Base-by-base conservation (phyloP, 169 alveolate species). In the Babesia caballi region DNA sequence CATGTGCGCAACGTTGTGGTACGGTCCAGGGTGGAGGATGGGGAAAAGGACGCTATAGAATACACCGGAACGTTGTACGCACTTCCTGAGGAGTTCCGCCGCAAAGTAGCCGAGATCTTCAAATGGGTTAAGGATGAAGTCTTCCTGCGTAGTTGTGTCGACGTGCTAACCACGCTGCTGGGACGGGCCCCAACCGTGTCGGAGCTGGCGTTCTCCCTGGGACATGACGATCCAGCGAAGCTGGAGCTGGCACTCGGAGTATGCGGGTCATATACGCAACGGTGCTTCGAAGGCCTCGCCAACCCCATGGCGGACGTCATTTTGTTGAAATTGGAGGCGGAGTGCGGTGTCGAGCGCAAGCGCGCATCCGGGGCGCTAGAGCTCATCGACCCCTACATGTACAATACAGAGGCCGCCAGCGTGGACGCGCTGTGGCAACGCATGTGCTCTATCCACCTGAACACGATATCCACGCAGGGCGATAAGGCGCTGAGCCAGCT, bases 311-410 rank as follows among this genome's bases (percentile, higher is more conserved):
- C 41, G 23, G 60, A 63, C 1, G 9, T 63, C 2, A 47, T 63
- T 2, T 25, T 63, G 8, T 6, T 28, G 73, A 63, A 63, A 25
- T 4, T 63, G 3, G 61, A 63, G 21, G 7, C 58, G n/a, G 73
- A 63, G 33, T 0, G 27, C 23, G 42, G 49, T 15, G 2, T 63
- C 14, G 33, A 44, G 52, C 75, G 85, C 63, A 33, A 49, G 33
- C 27, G 38, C 6, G 0, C 17, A 27, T 17, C 6, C 9, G 32
- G 6, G 1, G 12, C 33, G 4, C 23, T 63, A 23, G 61, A 66
- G 54, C 41, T 66, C 15, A 38, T 66, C 32, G 90, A 82, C 83
- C 72, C 74, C 72, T 77, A 82, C 63, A 71, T 82, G 85, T 73
- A 65, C 57, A 71, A 73, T 25, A 71, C 67, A 40, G 32, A 82